Conservation (phyloP, 352 stramenopile genomes). For the Phytophthora niederhauseri region DNA sequence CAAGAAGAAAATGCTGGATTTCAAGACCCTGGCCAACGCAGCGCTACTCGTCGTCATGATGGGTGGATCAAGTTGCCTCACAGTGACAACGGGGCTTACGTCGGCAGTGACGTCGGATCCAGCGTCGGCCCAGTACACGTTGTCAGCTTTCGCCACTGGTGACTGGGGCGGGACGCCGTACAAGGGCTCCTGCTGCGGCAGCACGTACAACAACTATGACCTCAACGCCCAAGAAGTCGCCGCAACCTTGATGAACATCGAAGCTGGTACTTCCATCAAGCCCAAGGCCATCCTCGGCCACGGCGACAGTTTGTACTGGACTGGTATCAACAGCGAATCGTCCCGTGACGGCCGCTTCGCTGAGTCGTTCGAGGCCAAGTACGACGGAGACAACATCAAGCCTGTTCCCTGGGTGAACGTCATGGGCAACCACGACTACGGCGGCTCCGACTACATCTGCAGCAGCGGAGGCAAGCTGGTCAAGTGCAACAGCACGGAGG, state of each 20-base stretch:
- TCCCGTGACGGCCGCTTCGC: too few relatives aligned
- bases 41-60: background rate
- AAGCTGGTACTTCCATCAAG: background rate
- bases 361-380: too few relatives aligned
- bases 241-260: background rate
- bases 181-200: background rate
- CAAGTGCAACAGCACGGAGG: too few relatives aligned
- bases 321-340: too few relatives aligned
- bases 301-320: too few relatives aligned
- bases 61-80: background rate
- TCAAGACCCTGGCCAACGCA: background rate
- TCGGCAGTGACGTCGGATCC: background rate
- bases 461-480: too few relatives aligned
- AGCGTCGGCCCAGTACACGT: background rate
- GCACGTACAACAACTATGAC: background rate
- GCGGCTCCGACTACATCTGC: too few relatives aligned
- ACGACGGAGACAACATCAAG: too few relatives aligned
- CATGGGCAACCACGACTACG: too few relatives aligned
- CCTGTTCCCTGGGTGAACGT: too few relatives aligned
- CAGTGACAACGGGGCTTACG: background rate
- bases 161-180: background rate
- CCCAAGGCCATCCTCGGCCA: background rate
- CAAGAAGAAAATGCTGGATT: background rate
- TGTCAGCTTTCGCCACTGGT: background rate
- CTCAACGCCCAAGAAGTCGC: background rate